phyloP scores from a whole-genome alignment of 257 asterid species.

The Schizonepeta tenuifolia region DNA sequence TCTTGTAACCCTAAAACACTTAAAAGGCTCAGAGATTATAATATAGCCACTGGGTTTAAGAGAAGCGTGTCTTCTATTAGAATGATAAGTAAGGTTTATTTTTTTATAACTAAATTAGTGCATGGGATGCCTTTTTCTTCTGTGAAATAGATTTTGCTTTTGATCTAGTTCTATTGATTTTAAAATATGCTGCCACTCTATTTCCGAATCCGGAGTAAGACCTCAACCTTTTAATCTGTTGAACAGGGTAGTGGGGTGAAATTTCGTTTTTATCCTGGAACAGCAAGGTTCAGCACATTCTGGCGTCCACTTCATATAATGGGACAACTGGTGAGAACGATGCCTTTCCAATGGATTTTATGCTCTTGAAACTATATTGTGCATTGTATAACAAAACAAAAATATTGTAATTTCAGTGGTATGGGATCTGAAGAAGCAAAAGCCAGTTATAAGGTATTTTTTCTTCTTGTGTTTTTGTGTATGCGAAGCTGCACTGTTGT shows the following conservation, averaged over 20 bases:
- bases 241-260: constrained; percentile 94
- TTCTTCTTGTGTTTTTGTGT: constrained; percentile 2
- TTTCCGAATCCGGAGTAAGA: constrained; percentile 21
- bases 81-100: neutral
- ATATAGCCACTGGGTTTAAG: neutral
- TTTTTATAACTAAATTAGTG: constrained; percentile 8
- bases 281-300: constrained; percentile 76
- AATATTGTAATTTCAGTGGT: constrained; percentile 62
- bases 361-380: constrained; percentile 28
- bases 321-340: constrained; percentile 84
- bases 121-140: neutral
- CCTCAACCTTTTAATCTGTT: constrained; percentile 37
- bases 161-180: neutral
- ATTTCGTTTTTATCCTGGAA: constrained; percentile 96
- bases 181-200: constrained; percentile 12
- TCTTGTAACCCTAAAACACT: neutral
- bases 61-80: neutral
- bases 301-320: constrained; percentile 90
- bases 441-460: constrained; percentile 82
- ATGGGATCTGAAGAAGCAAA: constrained; percentile 97
- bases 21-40: neutral
- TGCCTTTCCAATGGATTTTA: constrained; percentile 21
- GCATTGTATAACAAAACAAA: constrained; percentile 36
- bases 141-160: constrained; percentile 1
- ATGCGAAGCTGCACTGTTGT: constrained; percentile 23